Percentiles rank a stretch among this genome's conserved stretches.
These are phyloP conservation scores for Termitomyces sp. DNA, from an alignment of 768 basidiomycete genomes.

Conservation along the genomic window DNA sequence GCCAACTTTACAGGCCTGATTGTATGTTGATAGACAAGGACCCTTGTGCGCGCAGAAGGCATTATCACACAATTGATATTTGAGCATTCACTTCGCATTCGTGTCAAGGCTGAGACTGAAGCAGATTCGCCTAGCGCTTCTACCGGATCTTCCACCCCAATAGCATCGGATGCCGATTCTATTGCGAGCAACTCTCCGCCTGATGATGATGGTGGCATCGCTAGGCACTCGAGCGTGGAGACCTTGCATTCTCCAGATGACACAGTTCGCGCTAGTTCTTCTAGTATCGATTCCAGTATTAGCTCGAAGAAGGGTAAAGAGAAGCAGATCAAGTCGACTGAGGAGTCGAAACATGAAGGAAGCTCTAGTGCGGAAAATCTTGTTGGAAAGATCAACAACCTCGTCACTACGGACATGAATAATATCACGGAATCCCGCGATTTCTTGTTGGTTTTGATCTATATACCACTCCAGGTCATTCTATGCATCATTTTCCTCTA, in stretches of 20 bases:
- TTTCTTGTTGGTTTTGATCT: slow-evolving; percentile 29
- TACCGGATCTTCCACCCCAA: slow-evolving; percentile 6
- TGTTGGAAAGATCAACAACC: slow-evolving; percentile 73
- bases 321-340: slow-evolving; percentile 4
- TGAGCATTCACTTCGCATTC: slow-evolving; percentile 51
- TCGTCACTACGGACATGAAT: slow-evolving; percentile 59
- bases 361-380: slow-evolving; percentile 37
- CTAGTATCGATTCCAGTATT: slow-evolving; percentile 10
- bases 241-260: slow-evolving; percentile 17
- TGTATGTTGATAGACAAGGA: slow-evolving; percentile 32
- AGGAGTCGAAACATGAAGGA: slow-evolving; percentile 4
- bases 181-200: background rate
- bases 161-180: slow-evolving; percentile 12
- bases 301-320: slow-evolving; percentile 12
- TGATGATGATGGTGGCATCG: slow-evolving; percentile 1
- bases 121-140: slow-evolving; percentile 7
- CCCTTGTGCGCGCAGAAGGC: slow-evolving; percentile 42
- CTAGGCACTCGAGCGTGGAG: slow-evolving; percentile 5
- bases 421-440: slow-evolving; percentile 31
- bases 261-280: slow-evolving; percentile 12
- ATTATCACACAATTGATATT: slow-evolving; percentile 37
- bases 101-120: slow-evolving; percentile 44
- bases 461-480: slow-evolving; percentile 36
- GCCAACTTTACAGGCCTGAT: background rate
- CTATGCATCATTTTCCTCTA: slow-evolving; percentile 40